A percentile compares a stretch with the other conserved stretches of the same genome.
Conservation (phyloP, 805 yeast genomes). For the Zygosaccharomyces siamensis region DNA sequence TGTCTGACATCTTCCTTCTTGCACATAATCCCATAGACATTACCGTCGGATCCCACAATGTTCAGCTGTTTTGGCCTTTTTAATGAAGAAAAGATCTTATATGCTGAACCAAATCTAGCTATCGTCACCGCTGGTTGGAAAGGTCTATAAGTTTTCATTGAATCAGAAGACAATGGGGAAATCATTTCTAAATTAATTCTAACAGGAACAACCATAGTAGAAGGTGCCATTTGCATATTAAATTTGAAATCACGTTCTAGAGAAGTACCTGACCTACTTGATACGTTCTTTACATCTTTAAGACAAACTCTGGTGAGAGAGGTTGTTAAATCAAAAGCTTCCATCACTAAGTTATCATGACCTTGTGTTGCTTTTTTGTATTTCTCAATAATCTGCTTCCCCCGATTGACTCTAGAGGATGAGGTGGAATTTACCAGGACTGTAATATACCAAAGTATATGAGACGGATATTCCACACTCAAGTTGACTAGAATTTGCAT, state of each 20-base stretch:
- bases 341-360: slow-evolving; percentile 17
- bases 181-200: slow-evolving; percentile 62
- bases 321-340: slow-evolving; percentile 23
- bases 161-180: slow-evolving; percentile 49
- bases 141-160: slow-evolving; percentile 41
- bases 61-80: slow-evolving; percentile 81
- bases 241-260: slow-evolving; percentile 41
- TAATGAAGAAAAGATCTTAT: slow-evolving; percentile 69
- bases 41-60: slow-evolving; percentile 73
- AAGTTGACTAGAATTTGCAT: slow-evolving; percentile 54
- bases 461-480: slow-evolving; percentile 65
- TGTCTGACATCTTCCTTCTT: slow-evolving; percentile 91
- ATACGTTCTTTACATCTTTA: slow-evolving; percentile 21
- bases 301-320: slow-evolving; percentile 28
- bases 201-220: slow-evolving; percentile 66
- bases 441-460: slow-evolving; percentile 69
- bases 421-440: slow-evolving; percentile 60
- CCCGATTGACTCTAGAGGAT: slow-evolving; percentile 42
- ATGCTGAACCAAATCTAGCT: slow-evolving; percentile 59
- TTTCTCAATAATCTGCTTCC: slow-evolving; percentile 41
- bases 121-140: slow-evolving; percentile 51
- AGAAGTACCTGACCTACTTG: slow-evolving; percentile 30
- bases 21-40: slow-evolving; percentile 67
- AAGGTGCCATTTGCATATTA: slow-evolving; percentile 40
- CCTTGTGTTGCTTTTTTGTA: slow-evolving; percentile 16